Evolutionary conservation across 306 rosid species (phyloP), one percentile per base, ranked within the genome.

Genomic region (Medicago ruthenica): DNA sequence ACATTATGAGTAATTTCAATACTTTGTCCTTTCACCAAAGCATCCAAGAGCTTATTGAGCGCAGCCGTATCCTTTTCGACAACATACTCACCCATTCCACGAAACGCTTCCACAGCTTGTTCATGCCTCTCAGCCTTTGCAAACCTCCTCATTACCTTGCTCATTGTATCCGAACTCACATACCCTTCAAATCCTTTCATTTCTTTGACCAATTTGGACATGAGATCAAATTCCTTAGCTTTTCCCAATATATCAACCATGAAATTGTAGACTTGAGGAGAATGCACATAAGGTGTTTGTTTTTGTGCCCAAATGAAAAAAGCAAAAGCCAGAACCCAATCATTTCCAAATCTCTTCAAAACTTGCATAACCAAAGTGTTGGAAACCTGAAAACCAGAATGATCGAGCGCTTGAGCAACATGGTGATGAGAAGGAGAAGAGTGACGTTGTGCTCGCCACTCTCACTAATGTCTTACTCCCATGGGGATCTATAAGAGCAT

Each of bases 261-360:
- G 4, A 59, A 84, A 55, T 87, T 80, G 47, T 86, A 93, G 1
- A 36, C 17, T 48, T 86, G 85, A 0, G 86, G 86, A 15, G 84
- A 67, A 87, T 85, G 96, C 87, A 9, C 45, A 65, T 92, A 95
- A 74, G 89, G 86, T 18, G 90, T 83, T 85, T 85, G 97, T 3
- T 41, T 15, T 81, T 89, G 89, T 75, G 97, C 91, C 98, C 97
- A 95, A 16, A 0, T 72, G 89, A 95, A 92, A 83, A 89, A 67
- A 0, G 93, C 96, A 1, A 85, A 89, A 34, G 96, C 96, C 0
- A 85, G 55, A 54, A 85, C 79, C 95, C 96, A 95, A 55, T 85
- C 85, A 47, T 83, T 81, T 71, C 76, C 59, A 65, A 92, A 92
- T 76, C 95, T 88, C 84, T 81, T 87, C 79, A 92, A 85, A 60